Evolutionary conservation across 495 filamentous ascomycete species (phyloP).

Genomic region (Tetracladium marchalianum): DNA sequence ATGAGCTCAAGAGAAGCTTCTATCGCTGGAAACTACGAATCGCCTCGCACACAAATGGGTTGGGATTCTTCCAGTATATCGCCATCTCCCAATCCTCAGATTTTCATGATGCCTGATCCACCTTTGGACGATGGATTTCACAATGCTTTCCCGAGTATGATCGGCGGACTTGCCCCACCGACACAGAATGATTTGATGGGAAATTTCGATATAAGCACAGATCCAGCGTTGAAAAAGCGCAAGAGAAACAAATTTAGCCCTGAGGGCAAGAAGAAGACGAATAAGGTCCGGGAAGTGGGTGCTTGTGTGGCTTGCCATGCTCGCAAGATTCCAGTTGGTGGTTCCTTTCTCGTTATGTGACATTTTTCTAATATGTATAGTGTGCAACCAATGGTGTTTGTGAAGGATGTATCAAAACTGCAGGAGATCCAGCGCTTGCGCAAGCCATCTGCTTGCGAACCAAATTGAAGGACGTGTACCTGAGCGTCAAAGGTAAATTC

Average conservation of each 20-base stretch:
- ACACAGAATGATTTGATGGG: not conserved
- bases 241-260: not conserved
- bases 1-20: no score
- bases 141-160: no score
- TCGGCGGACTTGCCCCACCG: not conserved
- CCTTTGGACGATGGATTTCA: no score
- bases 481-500: not conserved
- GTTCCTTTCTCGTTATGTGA: not conserved
- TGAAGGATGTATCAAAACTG: not conserved
- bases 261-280: not conserved
- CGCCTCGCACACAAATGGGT: no score
- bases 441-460: not conserved
- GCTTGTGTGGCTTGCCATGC: not conserved
- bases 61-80: no score
- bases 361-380: not conserved
- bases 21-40: no score
- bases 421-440: not conserved
- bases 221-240: not conserved
- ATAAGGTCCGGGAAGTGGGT: not conserved
- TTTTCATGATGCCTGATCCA: no score
- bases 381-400: not conserved
- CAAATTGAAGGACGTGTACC: not conserved
- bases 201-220: not conserved
- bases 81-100: no score
- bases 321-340: not conserved